phyloP scores from a whole-genome alignment of 805 yeast genomes.

The Clavispora santaluciae region DNA sequence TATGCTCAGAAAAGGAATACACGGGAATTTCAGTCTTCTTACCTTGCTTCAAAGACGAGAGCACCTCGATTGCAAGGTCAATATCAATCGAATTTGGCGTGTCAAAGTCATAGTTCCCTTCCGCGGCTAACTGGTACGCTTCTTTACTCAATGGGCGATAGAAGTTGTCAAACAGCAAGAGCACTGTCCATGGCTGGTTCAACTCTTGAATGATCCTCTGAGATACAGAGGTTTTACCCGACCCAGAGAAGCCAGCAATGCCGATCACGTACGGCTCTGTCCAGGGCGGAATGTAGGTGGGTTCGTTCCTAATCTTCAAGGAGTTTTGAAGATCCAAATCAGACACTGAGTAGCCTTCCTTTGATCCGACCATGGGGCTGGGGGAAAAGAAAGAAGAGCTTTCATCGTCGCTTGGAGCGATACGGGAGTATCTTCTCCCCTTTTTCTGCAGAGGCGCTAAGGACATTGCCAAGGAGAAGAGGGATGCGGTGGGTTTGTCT shows the following conservation, averaged over 20 bases:
- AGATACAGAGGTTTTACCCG: conserved; percentile 93
- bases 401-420: conserved; percentile 21
- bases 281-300: conserved; percentile 69
- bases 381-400: conserved; percentile 21
- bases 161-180: conserved; percentile 86
- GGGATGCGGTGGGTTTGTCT: not conserved
- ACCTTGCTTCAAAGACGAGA: conserved; percentile 68
- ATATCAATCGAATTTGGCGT: conserved; percentile 80
- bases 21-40: conserved; percentile 38
- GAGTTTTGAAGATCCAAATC: not conserved
- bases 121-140: conserved; percentile 59
- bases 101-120: conserved; percentile 79
- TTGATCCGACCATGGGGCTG: conserved; percentile 3
- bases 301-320: not conserved
- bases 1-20: conserved; percentile 68
- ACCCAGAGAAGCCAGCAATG: conserved; percentile 70
- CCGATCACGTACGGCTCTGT: conserved; percentile 81
- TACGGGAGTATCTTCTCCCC: conserved; percentile 17
- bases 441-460: not conserved
- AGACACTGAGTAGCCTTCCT: not conserved
- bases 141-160: conserved; percentile 69
- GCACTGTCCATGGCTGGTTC: conserved; percentile 92
- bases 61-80: conserved; percentile 61
- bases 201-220: conserved; percentile 69
- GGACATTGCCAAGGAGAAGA: not conserved